These are phyloP conservation scores for Entomortierella chlamydospora DNA, from an alignment of 192 early-diverging fungal genomes.

Conservation along the genomic window DNA sequence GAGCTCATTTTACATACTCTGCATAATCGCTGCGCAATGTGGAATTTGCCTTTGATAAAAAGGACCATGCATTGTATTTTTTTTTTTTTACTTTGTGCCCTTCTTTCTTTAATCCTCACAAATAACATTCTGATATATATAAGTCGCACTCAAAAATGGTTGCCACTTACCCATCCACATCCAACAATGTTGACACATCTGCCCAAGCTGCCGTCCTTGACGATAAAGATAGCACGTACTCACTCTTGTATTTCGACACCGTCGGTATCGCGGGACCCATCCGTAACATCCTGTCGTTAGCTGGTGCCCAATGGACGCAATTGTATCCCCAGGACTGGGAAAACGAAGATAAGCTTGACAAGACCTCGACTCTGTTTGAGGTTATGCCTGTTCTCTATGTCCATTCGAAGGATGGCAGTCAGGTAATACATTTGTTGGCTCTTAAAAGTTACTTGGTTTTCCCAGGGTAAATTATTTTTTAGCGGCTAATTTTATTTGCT, in stretches of 20 bases:
- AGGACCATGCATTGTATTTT: too few relatives aligned
- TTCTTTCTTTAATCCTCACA: too few relatives aligned
- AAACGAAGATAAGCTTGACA: constrained; percentile 28
- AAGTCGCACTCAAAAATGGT: constrained; percentile 18
- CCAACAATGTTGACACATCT: constrained; percentile 16
- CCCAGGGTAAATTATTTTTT: too few relatives aligned
- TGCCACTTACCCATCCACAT: constrained; percentile 17
- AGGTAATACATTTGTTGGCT: too few relatives aligned
- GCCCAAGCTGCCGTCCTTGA: constrained; percentile 30
- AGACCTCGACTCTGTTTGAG: constrained; percentile 32
- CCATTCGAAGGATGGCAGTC: constrained; percentile 31
- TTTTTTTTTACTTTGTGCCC: neutral
- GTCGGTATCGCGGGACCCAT: constrained; percentile 24
- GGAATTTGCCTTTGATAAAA: too few relatives aligned
- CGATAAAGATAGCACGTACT: constrained; percentile 29
- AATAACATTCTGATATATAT: neutral
- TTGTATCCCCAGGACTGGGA: constrained; percentile 47
- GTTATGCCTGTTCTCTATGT: constrained; percentile 47
- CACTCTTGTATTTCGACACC: constrained; percentile 46
- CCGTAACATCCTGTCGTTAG: constrained; percentile 29
- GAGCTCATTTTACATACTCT: too few relatives aligned
- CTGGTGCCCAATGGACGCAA: constrained; percentile 27
- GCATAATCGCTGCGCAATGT: too few relatives aligned
- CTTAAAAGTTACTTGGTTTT: too few relatives aligned
- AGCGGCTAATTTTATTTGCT: too few relatives aligned